Percentiles rank a stretch among this genome's conserved stretches.
Evolutionary conservation across 2,329 filamentous ascomycete species (phyloP).

Genomic region (Seiridium cupressi): DNA sequence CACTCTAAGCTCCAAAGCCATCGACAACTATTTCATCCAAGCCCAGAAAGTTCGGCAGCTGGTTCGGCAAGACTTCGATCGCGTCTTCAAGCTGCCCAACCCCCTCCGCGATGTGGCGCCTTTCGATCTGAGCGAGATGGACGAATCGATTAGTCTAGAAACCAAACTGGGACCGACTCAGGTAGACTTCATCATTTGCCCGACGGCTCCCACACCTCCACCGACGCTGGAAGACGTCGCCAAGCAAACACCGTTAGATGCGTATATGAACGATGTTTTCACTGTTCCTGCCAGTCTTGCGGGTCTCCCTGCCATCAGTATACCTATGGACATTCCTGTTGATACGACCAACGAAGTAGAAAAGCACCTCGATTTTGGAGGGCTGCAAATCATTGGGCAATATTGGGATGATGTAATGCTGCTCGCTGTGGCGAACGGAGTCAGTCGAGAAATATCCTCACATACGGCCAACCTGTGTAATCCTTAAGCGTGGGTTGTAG

Average conservation of each 20-base stretch:
- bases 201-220: conserved; percentile 77
- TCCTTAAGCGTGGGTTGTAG: neutral
- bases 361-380: conserved; percentile 43
- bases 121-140: conserved; percentile 61
- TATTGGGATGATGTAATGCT: conserved; percentile 72
- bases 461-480: neutral
- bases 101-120: conserved; percentile 57
- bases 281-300: conserved; percentile 93
- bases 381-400: conserved; percentile 78
- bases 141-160: conserved; percentile 47
- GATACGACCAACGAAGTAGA: conserved; percentile 25
- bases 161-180: conserved; percentile 58
- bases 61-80: conserved; percentile 84
- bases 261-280: conserved; percentile 91
- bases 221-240: conserved; percentile 61
- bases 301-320: conserved; percentile 82
- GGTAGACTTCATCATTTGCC: conserved; percentile 85
- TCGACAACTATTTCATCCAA: conserved; percentile 95
- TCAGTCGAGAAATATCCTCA: conserved; percentile 21
- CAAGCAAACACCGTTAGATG: conserved; percentile 60
- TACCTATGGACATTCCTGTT: conserved; percentile 58
- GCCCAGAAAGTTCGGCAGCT: conserved; percentile 84
- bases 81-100: conserved; percentile 69
- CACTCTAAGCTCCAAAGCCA: conserved; percentile 82
- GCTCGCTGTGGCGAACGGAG: conserved; percentile 54